phyloP scores from a whole-genome alignment of 2,329 filamentous ascomycete genomes.

The Colletotrichum sp. region DNA sequence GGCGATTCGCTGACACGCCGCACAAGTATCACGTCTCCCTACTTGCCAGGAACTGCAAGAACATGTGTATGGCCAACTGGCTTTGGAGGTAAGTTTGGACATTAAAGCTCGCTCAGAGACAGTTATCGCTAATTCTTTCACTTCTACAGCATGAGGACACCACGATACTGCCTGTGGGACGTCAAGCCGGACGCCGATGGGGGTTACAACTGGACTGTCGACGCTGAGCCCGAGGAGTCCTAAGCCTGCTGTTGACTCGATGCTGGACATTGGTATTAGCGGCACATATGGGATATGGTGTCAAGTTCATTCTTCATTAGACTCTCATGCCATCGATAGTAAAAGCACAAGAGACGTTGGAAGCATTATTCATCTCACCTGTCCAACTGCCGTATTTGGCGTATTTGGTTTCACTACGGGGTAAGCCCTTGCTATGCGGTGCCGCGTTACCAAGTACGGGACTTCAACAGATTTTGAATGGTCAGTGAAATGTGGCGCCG shows the following conservation, averaged over 20 bases:
- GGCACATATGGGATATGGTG: background rate
- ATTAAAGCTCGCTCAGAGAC: accelerated
- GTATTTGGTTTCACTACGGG: background rate
- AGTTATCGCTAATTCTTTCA: accelerated
- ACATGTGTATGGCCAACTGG: slow-evolving; percentile 12
- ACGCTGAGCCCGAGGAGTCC: background rate
- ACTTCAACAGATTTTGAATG: background rate
- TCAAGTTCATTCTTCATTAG: background rate
- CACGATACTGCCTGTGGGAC: slow-evolving; percentile 6
- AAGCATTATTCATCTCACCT: background rate
- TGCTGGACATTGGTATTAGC: background rate
- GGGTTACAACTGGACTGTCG: background rate
- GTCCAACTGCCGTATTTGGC: background rate
- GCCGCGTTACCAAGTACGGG: background rate
- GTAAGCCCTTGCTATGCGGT: background rate
- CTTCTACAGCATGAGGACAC: background rate
- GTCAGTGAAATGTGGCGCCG: background rate
- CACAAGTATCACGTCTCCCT: background rate
- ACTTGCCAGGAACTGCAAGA: slow-evolving; percentile 9
- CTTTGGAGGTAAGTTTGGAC: background rate
- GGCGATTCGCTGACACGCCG: background rate
- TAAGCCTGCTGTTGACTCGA: background rate
- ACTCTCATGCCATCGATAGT: background rate
- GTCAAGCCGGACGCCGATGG: background rate
- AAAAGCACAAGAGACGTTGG: background rate